Evolutionary conservation across 2,329 filamentous ascomycete species (phyloP), one percentile per base, ranked within the genome.

Genomic region (Talaromyces sp.): DNA sequence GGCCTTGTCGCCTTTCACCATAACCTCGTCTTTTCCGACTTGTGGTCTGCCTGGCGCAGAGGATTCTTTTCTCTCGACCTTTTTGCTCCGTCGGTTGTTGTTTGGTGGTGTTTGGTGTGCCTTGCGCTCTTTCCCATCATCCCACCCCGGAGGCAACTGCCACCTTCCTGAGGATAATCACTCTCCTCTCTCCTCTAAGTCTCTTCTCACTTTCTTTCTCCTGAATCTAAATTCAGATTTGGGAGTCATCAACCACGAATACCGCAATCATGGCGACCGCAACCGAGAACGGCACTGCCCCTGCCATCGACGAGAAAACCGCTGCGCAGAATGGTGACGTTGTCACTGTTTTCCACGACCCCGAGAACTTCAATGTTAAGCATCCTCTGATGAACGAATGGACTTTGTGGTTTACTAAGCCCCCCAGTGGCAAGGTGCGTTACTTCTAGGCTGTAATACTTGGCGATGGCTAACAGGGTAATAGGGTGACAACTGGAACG

Each of bases 351-450:
- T 99, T 99, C 83, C 93, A 99, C 78, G 93, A 98, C 82, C 90
- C 95, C 72, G 91, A 97, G 71, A 97, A 99, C 85, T 99, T 99
- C 87, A 99, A 96, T 74, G 95, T 99, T 80, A 99, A 98, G 86
- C 95, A 99, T 79, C 94, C 93, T 70, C 86, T 99, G 67, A 93
- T 96, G 86, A 91, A 97, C 84, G 90, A 91, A 77, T 99, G 95
- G 95, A 98, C 95, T 66, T 85, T 99, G 64, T 99, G 96, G 96
- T 99, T 98, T 84, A 98, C 94, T 74, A 98, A 98, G 87, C 94
- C 95, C 62, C 91, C 94, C 50, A 96, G 89, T 77, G 93, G 93
- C 82, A 97, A 96, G 90, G 93, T 95, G 80, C 66, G 83, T 73
- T 54, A 62, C n/a, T 14, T 56, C 8, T 27, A 35, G 27, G 8